Conservation (phyloP, 495 filamentous ascomycete genomes). For the Melanomma pulvis-pyrius region DNA sequence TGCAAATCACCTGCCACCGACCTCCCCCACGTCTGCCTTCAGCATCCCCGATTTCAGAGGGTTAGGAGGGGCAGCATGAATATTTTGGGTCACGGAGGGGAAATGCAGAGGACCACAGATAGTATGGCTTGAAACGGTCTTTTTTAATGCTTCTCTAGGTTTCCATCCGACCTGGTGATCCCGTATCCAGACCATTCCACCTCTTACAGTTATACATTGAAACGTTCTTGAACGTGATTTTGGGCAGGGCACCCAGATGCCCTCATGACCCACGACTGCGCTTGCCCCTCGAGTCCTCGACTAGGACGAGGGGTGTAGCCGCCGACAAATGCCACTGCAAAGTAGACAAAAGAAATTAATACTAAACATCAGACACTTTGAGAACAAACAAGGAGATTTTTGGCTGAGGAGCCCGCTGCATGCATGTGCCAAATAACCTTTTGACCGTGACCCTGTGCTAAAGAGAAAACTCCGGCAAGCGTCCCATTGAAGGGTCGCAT, state of each 20-base stretch:
- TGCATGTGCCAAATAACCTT: neutral
- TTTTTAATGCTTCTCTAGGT: neutral
- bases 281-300: conserved; percentile 17
- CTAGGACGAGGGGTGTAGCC: conserved; percentile 35
- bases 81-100: neutral
- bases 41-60: too few relatives aligned
- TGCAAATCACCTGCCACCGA: too few relatives aligned
- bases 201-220: conserved; percentile 29
- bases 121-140: neutral
- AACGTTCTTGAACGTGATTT: neutral
- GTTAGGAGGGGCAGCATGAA: neutral
- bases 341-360: conserved; percentile 19
- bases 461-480: neutral
- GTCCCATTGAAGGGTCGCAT: conserved; percentile 4
- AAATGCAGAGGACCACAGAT: neutral
- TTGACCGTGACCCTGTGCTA: neutral
- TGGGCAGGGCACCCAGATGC: conserved; percentile 1
- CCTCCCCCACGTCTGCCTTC: neutral
- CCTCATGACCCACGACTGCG: conserved; percentile 31
- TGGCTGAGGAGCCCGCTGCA: conserved; percentile 29
- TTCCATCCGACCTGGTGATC: neutral
- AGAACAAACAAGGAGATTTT: conserved; percentile 6
- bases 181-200: conserved; percentile 6
- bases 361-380: conserved; percentile 17
- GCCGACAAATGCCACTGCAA: conserved; percentile 22